phyloP scores from a whole-genome alignment of 805 yeast genomes.

The Candida oleophila region DNA sequence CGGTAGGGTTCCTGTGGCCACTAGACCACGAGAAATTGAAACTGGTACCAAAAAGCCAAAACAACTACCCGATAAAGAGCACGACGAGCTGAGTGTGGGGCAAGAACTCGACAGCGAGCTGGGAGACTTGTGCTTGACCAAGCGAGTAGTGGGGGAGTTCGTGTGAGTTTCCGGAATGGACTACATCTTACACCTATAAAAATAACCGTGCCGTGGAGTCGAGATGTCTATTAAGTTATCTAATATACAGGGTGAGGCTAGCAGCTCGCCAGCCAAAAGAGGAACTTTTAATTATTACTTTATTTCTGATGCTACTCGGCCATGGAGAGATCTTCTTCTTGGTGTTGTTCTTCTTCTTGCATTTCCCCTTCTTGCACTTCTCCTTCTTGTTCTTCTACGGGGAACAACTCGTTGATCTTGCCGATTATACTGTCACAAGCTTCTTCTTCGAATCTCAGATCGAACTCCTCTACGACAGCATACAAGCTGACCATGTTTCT shows the following conservation, averaged over 20 bases:
- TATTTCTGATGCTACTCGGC: neutral
- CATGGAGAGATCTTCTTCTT: neutral
- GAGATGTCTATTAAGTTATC: neutral
- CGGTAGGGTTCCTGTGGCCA: constrained; percentile 7
- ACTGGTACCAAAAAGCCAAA: neutral
- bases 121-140: constrained; percentile 13
- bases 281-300: no score
- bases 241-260: constrained; percentile 5
- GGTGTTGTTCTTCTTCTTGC: constrained; percentile 1
- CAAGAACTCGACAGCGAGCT: constrained; percentile 7
- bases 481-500: constrained; percentile 74
- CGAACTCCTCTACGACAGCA: constrained; percentile 89
- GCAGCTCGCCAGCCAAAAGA: neutral
- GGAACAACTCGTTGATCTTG: constrained; percentile 54
- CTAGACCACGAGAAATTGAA: neutral
- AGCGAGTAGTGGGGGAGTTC: constrained; percentile 21
- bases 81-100: neutral
- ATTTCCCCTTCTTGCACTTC: constrained; percentile 18
- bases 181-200: no score
- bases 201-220: no score
- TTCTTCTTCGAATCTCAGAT: constrained; percentile 72
- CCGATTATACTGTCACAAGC: constrained; percentile 59
- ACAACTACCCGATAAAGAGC: neutral
- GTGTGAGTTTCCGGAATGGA: constrained; percentile 11
- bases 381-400: constrained; percentile 33